Base-by-base conservation (phyloP, 305 asterid species). In the Plantago coronopus region DNA sequence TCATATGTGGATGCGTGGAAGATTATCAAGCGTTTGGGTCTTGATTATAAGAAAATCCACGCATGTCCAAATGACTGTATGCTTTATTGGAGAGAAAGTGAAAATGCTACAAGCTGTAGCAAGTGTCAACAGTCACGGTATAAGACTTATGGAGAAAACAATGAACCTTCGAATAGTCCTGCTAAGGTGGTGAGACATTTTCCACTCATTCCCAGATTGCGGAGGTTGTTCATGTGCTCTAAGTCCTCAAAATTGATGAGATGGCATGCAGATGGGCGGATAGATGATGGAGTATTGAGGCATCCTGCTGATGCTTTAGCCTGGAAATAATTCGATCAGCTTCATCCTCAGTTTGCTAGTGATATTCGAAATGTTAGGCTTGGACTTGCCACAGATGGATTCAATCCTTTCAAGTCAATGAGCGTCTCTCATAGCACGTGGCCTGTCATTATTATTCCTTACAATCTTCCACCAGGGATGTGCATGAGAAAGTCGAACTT, bases 201-300 rank as follows among this genome's bases (percentile, higher is more conserved):
- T 16, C 21, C 59, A 8, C n/a, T 54, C 7, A 25, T 12, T 1
- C 43, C 59, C 16, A 16, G 59, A n/a, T 17, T 54, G 7, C 43
- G 25, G n/a, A 54, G 43, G 59, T 15, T 54, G 13, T 54, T 54
- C 22, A 54, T 54, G 59, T 54, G 59, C n/a, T 29, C 59, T 4
- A 23, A 29, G 40, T n/a, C 44, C 0, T 17, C 59, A 29, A 9
- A 22, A 29, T 14, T 54, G 7, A 54, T 54, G 60, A 16, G 59
- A 14, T 54, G 44, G 25, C 44, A 15, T 19, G 17, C 5, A 16
- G 23, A 37, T 3, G 56, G n/a, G 7, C 15, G 40, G 20, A 23
- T 16, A 20, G 48, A 48, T 34, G 67, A 49, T 31, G 58, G 38
- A 1, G 27, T 34, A 17, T 17, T 48, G 1, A 3, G 50, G 10